Evolutionary conservation across 768 basidiomycete genomes (phyloP).

Genomic region (Trichaptum fuscoviolaceum): DNA sequence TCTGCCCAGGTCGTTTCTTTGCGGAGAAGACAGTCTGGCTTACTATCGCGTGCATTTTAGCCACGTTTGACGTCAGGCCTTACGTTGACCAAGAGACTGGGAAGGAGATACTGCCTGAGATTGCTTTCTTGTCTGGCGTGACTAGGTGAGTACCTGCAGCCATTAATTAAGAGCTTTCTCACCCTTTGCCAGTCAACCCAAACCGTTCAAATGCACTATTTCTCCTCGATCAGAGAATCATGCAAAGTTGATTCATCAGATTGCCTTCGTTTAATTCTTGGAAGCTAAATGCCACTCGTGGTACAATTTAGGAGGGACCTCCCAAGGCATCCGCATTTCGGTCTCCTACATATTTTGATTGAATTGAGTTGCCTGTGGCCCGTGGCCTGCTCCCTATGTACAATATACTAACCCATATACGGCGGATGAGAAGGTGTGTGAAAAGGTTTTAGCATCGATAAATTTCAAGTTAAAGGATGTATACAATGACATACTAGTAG

Average conservation of each 20-base stretch:
- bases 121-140: slow-evolving; percentile 14
- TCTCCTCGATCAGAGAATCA: background rate
- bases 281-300: too few relatives aligned
- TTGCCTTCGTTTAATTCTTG: too few relatives aligned
- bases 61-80: slow-evolving; percentile 16
- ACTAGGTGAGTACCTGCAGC: slow-evolving; percentile 8
- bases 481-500: too few relatives aligned
- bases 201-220: background rate
- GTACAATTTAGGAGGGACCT: too few relatives aligned
- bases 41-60: slow-evolving; percentile 17
- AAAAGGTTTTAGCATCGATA: too few relatives aligned
- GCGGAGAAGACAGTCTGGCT: slow-evolving; percentile 25
- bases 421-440: too few relatives aligned
- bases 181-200: background rate
- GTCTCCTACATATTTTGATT: too few relatives aligned
- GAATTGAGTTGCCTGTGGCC: too few relatives aligned
- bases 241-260: background rate
- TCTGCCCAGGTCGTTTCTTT: slow-evolving; percentile 23
- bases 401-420: too few relatives aligned
- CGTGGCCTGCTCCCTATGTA: too few relatives aligned
- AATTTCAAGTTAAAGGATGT: too few relatives aligned
- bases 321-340: too few relatives aligned
- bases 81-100: slow-evolving; percentile 11
- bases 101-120: slow-evolving; percentile 16
- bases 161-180: background rate